phyloP scores from a whole-genome alignment of 108 stramenopile genomes.

The Fistulifera pelliculosa region DNA sequence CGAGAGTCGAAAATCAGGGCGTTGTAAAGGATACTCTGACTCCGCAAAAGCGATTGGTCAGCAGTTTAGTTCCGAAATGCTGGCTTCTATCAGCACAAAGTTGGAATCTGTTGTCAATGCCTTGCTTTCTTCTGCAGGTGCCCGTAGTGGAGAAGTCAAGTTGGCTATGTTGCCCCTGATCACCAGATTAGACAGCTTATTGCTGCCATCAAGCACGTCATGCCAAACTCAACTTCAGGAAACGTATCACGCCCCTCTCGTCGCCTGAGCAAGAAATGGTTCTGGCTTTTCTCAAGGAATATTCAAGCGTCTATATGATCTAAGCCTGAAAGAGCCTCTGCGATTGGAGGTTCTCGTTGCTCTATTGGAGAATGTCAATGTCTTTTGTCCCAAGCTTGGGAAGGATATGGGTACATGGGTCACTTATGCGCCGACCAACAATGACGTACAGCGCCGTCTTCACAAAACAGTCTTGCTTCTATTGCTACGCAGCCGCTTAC shows the following conservation, averaged over 20 bases:
- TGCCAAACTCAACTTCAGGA: slow-evolving; percentile 38
- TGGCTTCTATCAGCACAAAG: slow-evolving; percentile 62
- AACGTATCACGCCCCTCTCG: slow-evolving; percentile 35
- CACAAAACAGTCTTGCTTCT: slow-evolving; percentile 88
- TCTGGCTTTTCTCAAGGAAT: slow-evolving; percentile 85
- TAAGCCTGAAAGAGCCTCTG: slow-evolving; percentile 74
- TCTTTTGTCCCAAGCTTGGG: slow-evolving; percentile 75
- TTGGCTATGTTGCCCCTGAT: slow-evolving; percentile 83
- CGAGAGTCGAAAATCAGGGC: no score
- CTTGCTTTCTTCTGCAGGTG: slow-evolving; percentile 65
- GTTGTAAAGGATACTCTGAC: background rate
- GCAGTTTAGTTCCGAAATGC: slow-evolving; percentile 50
- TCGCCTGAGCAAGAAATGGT: slow-evolving; percentile 77
- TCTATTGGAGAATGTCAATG: slow-evolving; percentile 78
- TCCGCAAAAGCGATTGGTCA: slow-evolving; percentile 12
- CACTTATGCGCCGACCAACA: slow-evolving; percentile 83
- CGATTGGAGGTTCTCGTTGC: slow-evolving; percentile 82
- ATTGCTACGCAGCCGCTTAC: slow-evolving; percentile 75
- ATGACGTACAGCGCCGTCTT: slow-evolving; percentile 77
- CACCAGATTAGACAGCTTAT: slow-evolving; percentile 88
- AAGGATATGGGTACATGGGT: slow-evolving; percentile 88
- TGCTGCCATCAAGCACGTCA: slow-evolving; percentile 73
- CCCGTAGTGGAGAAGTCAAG: slow-evolving; percentile 78
- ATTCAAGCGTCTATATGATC: slow-evolving; percentile 96
- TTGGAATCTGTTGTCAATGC: slow-evolving; percentile 67